Evolutionary conservation across 2,329 filamentous ascomycete species (phyloP), one percentile per base, ranked within the genome.

Genomic region (Xylariaceae sp.): DNA sequence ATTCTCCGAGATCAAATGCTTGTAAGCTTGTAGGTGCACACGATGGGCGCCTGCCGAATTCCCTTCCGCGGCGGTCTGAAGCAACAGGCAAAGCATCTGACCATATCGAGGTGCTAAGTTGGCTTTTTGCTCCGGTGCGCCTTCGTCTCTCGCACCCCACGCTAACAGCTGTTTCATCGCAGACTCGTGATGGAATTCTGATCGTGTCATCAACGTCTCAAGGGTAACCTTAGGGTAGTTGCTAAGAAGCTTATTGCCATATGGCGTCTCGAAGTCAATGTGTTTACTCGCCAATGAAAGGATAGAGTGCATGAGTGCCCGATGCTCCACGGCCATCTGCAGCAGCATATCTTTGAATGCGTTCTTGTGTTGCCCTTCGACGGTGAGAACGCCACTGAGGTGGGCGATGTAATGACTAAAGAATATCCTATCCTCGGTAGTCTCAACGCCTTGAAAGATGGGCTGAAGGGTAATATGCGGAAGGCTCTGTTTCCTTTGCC

Each of bases 221-320:
- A 67, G 60, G 33, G 63, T 73, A 8, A 77, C 72, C 27, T 67
- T 66, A 3, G 74, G 69, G 50, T 76, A 71, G 19, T 75, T 70
- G 25, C 66, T 66, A 5, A 83, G 64, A 4, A 82, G 59, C 37
- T 76, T 78, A 45, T 63, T 54, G 10, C 77, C 79, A 43, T 82
- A 80, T 0, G 77, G 73, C 0, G 78, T 76, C 4, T 75, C 71
- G 49, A 75, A 75, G 62, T 84, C 77, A 44, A 84, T 76, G 57
- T 95, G 89, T 49, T 83, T 89, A 55, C 87, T 87, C 29, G 89
- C 87, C 7, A 95, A 74, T 36, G 87, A 89, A 42, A 95, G 76
- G 40, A 95, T 81, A 10, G 89, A 93, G 64, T 95, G 90, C 89
- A 95, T 95, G 42, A 95, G 72, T 11, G 88, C 88, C 50, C 82